Base-by-base conservation (phyloP, 2,329 filamentous ascomycete genomes). In the Neopestalotiopsis clavispora region DNA sequence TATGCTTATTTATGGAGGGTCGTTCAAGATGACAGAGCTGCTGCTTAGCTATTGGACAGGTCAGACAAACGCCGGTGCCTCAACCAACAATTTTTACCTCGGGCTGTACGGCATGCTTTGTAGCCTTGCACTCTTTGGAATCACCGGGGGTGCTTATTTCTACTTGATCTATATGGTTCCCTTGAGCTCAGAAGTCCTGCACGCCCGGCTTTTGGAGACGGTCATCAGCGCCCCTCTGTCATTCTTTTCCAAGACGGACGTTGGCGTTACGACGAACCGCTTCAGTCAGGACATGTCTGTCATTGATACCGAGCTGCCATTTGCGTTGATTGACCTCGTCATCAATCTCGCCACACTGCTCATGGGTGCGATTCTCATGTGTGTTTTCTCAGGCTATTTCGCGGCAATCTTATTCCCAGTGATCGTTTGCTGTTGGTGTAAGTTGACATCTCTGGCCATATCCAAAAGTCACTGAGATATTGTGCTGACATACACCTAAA, bases 361-460 rank as follows among this genome's bases (percentile, higher is more conserved):
- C 32, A 60, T 69, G 49, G 40, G 49, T 4, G 68, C 75, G 1
- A 73, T 74, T 3, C 72, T 85, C 23, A 59, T 59, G 30, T 59
- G 30, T 59, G 57, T 59, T 23, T 59, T 59, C 14, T 59, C 57
- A 13, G 57, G 57, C 9, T 59, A 59, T 12, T 59, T 30, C 12
- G 74, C 72, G 0, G 67, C 76, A 10, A 76, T 77, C 0, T 66
- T 78, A 58, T 69, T 74, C 13, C 52, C 70, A 1, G 38, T 71
- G 4, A 66, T 73, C 0, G 65, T 79, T 32, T 79, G 74, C 34
- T 66, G 74, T 4, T 68, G 79, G 30, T 5, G 57, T 59, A 34
- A 59, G 57, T 59, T 32, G 5, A 59, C 9, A 23, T 23, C 23
- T 23, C 23, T 23, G 23, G 23, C 23, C 23, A 23, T 23, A 23